Evolutionary conservation across 108 stramenopile species (phyloP).

Genomic region (Skeletonema marinoi): DNA sequence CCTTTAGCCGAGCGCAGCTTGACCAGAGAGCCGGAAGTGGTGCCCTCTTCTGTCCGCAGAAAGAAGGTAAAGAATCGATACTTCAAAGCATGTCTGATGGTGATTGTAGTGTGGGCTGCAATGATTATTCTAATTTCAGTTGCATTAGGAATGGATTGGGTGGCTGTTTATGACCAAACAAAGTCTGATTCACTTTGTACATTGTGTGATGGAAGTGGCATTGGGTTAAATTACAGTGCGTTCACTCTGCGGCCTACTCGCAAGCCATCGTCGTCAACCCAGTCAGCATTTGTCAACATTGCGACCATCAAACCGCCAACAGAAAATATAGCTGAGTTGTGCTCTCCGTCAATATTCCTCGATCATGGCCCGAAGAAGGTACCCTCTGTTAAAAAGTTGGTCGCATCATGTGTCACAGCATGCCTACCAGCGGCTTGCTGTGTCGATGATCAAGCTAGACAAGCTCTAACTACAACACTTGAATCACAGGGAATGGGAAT

Average conservation of each 20-base stretch:
- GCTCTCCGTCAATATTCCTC: slow-evolving; percentile 23
- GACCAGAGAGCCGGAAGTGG: neutral
- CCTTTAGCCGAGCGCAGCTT: neutral
- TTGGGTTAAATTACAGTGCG: neutral
- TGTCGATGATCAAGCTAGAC: slow-evolving; percentile 18
- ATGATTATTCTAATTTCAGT: slow-evolving; percentile 11
- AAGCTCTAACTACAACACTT: neutral
- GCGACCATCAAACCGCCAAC: slow-evolving; percentile 19
- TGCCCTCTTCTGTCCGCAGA: neutral
- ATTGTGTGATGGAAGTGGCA: slow-evolving; percentile 2
- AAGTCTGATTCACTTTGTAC: slow-evolving; percentile 2
- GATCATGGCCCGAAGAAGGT: slow-evolving; percentile 2
- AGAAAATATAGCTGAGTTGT: slow-evolving; percentile 22
- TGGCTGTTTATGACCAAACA: neutral
- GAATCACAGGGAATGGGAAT: slow-evolving; percentile 20
- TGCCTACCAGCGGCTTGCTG: slow-evolving; percentile 34
- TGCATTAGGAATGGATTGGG: slow-evolving; percentile 22
- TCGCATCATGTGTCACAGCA: slow-evolving; percentile 13
- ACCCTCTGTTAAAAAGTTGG: neutral
- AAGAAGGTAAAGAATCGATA: slow-evolving; percentile 17
- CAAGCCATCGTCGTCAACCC: slow-evolving; percentile 9
- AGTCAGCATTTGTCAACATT: neutral
- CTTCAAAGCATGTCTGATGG: slow-evolving; percentile 28
- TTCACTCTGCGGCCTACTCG: slow-evolving; percentile 18
- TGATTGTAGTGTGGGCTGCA: slow-evolving; percentile 7